Percentiles rank a stretch among this genome's conserved stretches.
These are phyloP conservation scores for Thermothielavioides terrestris DNA, from an alignment of 495 filamentous ascomycete species.

Conservation along the genomic window DNA sequence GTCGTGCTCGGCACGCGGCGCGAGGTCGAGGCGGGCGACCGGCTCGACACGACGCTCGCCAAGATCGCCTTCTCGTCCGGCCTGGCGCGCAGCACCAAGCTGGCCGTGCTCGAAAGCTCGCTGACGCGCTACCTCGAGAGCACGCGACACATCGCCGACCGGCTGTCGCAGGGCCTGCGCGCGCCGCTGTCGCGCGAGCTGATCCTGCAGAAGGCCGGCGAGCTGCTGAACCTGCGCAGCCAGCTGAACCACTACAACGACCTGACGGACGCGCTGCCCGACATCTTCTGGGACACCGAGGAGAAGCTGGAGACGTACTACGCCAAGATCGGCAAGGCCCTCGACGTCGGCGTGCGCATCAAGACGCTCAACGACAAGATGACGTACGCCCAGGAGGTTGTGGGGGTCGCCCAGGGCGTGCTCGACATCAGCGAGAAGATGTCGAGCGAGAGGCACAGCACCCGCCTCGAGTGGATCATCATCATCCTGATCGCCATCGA, in stretches of 20 bases:
- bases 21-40: constrained; percentile 35
- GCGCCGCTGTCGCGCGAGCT: constrained; percentile 21
- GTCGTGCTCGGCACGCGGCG: constrained; percentile 71
- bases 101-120: constrained; percentile 86
- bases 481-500: constrained; percentile 90
- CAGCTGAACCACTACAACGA: constrained; percentile 96
- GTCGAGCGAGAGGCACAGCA: constrained; percentile 80
- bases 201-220: constrained; percentile 86
- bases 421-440: constrained; percentile 84
- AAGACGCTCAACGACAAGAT: constrained; percentile 91
- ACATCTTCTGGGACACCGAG: constrained; percentile 96
- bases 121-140: constrained; percentile 75
- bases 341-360: constrained; percentile 91
- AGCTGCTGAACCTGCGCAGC: constrained; percentile 81
- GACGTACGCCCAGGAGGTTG: constrained; percentile 95
- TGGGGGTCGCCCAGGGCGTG: constrained; percentile 81
- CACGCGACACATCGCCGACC: constrained; percentile 68
- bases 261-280: constrained; percentile 87
- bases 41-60: constrained; percentile 69
- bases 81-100: constrained; percentile 87
- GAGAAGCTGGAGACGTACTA: constrained; percentile 87
- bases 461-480: constrained; percentile 92
- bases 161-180: constrained; percentile 44
- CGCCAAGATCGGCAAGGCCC: constrained; percentile 77
- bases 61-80: constrained; percentile 97